Base-by-base conservation (phyloP, 1,284 basidiomycete genomes). In the Trametes pubescens region DNA sequence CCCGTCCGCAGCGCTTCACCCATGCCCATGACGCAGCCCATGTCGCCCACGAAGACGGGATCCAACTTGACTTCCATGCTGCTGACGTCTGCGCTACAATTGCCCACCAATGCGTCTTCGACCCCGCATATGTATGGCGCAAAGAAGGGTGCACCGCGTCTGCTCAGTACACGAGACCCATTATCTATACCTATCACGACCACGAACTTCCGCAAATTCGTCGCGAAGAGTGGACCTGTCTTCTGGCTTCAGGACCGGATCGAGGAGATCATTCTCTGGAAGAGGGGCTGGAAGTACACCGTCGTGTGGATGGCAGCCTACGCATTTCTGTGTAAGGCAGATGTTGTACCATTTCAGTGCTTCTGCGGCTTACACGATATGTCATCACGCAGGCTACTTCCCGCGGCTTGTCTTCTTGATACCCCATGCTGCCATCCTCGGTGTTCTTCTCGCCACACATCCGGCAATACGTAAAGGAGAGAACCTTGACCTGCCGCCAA, bases 231-330 rank as follows among this genome's bases (percentile, higher is more conserved):
- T 4, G 89, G 90, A 0, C 87, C 89, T 0, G 77, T 92, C 7
- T 93, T 92, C 69, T 93, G 91, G 91, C 66, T 93, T 14, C 90
- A 91, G 75, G 92, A 93, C 71, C 78, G 91, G 2, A 69, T 89
- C 21, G 91, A 93, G 72, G 91, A 93, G 75, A 81, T 92, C 18
- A 58, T 93, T 1, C 76, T 89, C 64, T 93, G 92, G 91, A 87
- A 82, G 74, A 80, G 82, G 59, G 90, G 90, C 0, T 87, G 85
- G 86, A 84, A 82, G 71, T 79, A 85, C 44, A 93, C 91, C 0
- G 67, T 78, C 11, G 81, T 84, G 0, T 93, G 90, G 88, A 86
- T 92, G 75, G 81, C 83, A 0, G 82, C 76, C 0, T 93, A 92
- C 70, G 83, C 83, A 0, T 90, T 92, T 69, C 72, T 93, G 22